Conservation (phyloP, 2,329 filamentous ascomycete species). For the Mariannaea elegans region DNA sequence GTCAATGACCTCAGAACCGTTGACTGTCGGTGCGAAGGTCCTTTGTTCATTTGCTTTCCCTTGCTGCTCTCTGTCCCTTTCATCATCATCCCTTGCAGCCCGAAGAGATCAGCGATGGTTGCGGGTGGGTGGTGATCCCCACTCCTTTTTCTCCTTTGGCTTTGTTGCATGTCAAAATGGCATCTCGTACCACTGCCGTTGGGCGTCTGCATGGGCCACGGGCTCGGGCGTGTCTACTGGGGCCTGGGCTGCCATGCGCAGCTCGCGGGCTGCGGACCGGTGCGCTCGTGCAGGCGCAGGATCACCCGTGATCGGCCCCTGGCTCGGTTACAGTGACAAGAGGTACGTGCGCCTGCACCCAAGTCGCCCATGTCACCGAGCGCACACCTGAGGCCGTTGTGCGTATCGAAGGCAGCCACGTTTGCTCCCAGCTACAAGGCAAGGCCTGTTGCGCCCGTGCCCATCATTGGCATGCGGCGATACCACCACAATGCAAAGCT, state of each 20-base stretch:
- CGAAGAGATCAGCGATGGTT: conserved; percentile 30
- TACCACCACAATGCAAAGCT: conserved; percentile 11
- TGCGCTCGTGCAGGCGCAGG: conserved; percentile 48
- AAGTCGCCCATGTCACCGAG: conserved; percentile 27
- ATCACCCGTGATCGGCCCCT: conserved; percentile 46
- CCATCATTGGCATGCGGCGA: conserved; percentile 10
- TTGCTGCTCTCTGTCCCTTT: not conserved
- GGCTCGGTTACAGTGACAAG: conserved; percentile 25
- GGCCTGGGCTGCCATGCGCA: conserved; percentile 21
- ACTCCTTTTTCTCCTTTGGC: conserved; percentile 32
- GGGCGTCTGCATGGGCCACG: conserved; percentile 30
- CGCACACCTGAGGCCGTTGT: conserved; percentile 28
- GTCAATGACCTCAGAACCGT: not conserved
- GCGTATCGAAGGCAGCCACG: conserved; percentile 42
- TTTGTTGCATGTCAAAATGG: conserved; percentile 31
- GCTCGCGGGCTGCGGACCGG: conserved; percentile 44
- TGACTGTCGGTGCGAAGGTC: not conserved
- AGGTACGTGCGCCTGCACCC: conserved; percentile 23
- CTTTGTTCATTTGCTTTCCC: not conserved
- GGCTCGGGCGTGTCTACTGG: conserved; percentile 18
- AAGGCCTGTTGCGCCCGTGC: conserved; percentile 9
- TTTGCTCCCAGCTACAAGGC: conserved; percentile 30
- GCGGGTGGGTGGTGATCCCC: conserved; percentile 26
- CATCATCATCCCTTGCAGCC: conserved; percentile 35
- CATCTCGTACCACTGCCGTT: conserved; percentile 36